A percentile compares a stretch with the other conserved stretches of the same genome.
Conservation (phyloP, 2,329 filamentous ascomycete species). For the Diaporthe ampelina region DNA sequence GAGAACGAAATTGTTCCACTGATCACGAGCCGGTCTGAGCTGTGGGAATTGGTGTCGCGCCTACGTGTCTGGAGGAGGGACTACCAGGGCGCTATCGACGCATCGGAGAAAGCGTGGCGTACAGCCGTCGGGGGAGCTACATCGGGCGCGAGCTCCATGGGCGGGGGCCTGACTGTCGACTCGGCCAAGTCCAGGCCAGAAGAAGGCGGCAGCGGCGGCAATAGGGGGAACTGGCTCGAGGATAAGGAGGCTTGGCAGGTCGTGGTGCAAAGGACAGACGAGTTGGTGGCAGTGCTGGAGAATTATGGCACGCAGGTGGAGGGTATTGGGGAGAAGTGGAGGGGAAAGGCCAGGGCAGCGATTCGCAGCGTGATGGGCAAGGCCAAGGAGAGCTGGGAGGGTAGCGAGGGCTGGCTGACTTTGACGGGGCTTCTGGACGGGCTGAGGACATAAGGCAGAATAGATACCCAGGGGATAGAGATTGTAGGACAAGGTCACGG, state of each 20-base stretch:
- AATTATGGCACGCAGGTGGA: conserved; percentile 78
- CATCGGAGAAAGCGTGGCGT: conserved; percentile 92
- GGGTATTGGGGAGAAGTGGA: conserved; percentile 84
- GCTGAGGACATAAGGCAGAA: conserved; percentile 54
- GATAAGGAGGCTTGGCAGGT: conserved; percentile 76
- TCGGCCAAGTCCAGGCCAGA: conserved; percentile 36
- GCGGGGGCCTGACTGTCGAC: conserved; percentile 50
- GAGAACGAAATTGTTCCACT: conserved; percentile 83
- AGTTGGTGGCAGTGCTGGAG: conserved; percentile 86
- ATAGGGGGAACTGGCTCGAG: conserved; percentile 64
- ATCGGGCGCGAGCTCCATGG: conserved; percentile 59
- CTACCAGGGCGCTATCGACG: conserved; percentile 80
- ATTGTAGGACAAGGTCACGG: neutral
- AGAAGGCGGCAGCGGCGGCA: conserved; percentile 39
- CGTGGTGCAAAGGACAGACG: conserved; percentile 83
- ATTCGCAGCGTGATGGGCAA: conserved; percentile 86
- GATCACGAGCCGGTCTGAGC: conserved; percentile 82
- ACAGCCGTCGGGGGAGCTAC: conserved; percentile 70
- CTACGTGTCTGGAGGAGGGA: conserved; percentile 81
- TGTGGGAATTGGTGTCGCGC: conserved; percentile 82
- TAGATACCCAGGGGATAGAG: conserved; percentile 14
- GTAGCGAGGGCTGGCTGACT: conserved; percentile 74
- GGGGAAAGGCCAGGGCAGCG: conserved; percentile 88
- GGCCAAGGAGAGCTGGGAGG: conserved; percentile 87
- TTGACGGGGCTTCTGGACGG: conserved; percentile 71